Evolutionary conservation across 106 monocot genomes (phyloP).

Genomic region (Triglochin maritima): DNA sequence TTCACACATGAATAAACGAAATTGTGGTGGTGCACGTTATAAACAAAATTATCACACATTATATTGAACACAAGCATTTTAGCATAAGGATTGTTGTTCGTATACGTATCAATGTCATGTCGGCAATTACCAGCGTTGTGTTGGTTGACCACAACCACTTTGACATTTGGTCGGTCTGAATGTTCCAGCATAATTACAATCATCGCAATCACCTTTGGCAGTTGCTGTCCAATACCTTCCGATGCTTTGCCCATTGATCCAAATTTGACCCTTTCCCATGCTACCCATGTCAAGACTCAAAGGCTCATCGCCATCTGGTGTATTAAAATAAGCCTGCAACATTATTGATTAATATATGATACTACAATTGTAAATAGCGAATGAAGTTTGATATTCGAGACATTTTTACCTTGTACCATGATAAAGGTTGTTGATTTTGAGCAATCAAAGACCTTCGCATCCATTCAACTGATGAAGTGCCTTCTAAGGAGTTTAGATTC

Average conservation of each 20-base stretch:
- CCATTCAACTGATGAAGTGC: conserved; percentile 80
- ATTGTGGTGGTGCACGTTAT: neutral
- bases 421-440: conserved; percentile 60
- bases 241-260: conserved; percentile 88
- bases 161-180: conserved; percentile 72
- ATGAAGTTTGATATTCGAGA: neutral
- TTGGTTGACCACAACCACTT: conserved; percentile 73
- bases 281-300: conserved; percentile 88
- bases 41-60: too few species aligned
- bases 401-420: conserved; percentile 76
- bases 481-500: conserved; percentile 81
- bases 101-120: too few species aligned
- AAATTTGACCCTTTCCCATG: conserved; percentile 97
- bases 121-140: conserved; percentile 77
- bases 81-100: too few species aligned
- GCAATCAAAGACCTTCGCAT: conserved; percentile 49
- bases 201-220: conserved; percentile 56
- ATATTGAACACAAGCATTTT: too few species aligned
- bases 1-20: neutral
- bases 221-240: conserved; percentile 82
- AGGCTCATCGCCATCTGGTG: conserved; percentile 81
- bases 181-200: conserved; percentile 61
- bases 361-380: neutral
- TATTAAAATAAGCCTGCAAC: conserved; percentile 74
- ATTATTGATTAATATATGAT: neutral